Evolutionary conservation across 345 rosid genomes (phyloP).

Genomic region (Moricandia moricandioides): DNA sequence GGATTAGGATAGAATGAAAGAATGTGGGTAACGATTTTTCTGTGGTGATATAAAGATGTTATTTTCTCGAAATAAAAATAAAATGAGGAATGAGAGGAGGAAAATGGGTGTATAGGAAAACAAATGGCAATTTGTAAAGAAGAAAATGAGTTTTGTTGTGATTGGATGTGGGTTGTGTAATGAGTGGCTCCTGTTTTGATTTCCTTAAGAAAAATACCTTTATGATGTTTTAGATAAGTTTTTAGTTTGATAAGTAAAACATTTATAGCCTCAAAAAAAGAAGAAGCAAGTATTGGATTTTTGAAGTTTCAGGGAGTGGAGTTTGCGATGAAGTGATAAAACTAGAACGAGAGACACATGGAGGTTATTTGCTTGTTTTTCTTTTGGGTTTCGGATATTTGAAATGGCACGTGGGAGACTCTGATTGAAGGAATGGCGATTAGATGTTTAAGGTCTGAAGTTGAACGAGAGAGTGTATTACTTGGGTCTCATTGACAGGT

Average conservation of each 20-base stretch:
- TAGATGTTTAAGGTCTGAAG: slow-evolving; percentile 59
- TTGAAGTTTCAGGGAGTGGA: slow-evolving; percentile 27
- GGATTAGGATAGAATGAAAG: slow-evolving; percentile 36
- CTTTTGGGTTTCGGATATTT: slow-evolving; percentile 33
- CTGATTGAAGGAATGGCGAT: slow-evolving; percentile 47
- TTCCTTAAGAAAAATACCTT: not conserved
- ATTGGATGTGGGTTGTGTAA: slow-evolving; percentile 17
- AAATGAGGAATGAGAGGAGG: slow-evolving; percentile 40
- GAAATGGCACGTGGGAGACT: slow-evolving; percentile 48
- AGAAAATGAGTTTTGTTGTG: slow-evolving; percentile 13
- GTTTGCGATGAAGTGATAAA: slow-evolving; percentile 54
- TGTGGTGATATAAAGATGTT: slow-evolving; percentile 31
- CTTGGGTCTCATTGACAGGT: slow-evolving; percentile 27
- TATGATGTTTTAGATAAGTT: slow-evolving; percentile 20
- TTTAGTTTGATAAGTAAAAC: slow-evolving; percentile 1
- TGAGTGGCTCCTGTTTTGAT: slow-evolving; percentile 38
- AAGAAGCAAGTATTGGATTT: not conserved
- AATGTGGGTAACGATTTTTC: slow-evolving; percentile 31
- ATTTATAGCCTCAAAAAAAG: slow-evolving; percentile 10
- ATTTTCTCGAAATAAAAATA: slow-evolving; percentile 1
- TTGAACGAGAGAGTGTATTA: slow-evolving; percentile 13
- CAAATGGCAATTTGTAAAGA: slow-evolving; percentile 47
- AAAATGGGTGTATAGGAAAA: slow-evolving; percentile 34
- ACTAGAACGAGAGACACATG: slow-evolving; percentile 50
- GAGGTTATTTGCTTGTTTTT: slow-evolving; percentile 39